Conservation (phyloP, 192 early-diverging fungal genomes). For the Coemansia sp. region DNA sequence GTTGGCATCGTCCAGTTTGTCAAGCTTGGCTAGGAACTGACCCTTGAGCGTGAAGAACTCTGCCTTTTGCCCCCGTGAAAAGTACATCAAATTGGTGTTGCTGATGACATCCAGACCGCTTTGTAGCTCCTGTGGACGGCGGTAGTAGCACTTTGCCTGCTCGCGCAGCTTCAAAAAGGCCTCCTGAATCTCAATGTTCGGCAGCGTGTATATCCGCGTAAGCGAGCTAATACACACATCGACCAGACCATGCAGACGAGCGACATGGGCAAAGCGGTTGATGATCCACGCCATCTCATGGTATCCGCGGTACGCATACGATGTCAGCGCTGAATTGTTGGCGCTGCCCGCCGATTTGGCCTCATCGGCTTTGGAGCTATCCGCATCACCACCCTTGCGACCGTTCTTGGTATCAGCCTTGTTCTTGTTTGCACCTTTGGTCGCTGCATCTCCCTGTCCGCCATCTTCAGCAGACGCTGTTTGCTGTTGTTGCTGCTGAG, state of each 20-base stretch:
- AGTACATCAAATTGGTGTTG: constrained; percentile 98
- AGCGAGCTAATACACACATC: constrained; percentile 91
- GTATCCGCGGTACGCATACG: constrained; percentile 94
- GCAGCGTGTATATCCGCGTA: constrained; percentile 96
- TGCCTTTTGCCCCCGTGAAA: constrained; percentile 85
- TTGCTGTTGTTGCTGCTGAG: constrained; percentile 29
- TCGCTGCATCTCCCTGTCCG: constrained; percentile 1
- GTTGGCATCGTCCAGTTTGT: constrained; percentile 81
- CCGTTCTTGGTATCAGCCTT: constrained; percentile 50
- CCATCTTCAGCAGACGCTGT: constrained; percentile 10
- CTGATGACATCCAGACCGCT: constrained; percentile 97
- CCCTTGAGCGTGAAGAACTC: constrained; percentile 98
- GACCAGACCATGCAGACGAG: constrained; percentile 89
- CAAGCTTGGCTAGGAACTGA: constrained; percentile 87
- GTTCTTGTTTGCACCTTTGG: constrained; percentile 39
- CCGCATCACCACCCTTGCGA: constrained; percentile 26
- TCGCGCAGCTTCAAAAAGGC: constrained; percentile 95
- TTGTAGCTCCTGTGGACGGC: constrained; percentile 81
- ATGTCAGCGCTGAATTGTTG: constrained; percentile 54
- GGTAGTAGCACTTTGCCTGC: constrained; percentile 97
- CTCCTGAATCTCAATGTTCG: constrained; percentile 99
- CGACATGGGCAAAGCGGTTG: constrained; percentile 97
- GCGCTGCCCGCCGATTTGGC: constrained; percentile 1
- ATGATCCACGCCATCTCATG: constrained; percentile 99
- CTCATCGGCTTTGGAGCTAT: constrained; percentile 8